Evolutionary conservation across 805 yeast species (phyloP), one percentile per base, ranked within the genome.

Genomic region (Nakazawaea wyomingensis): DNA sequence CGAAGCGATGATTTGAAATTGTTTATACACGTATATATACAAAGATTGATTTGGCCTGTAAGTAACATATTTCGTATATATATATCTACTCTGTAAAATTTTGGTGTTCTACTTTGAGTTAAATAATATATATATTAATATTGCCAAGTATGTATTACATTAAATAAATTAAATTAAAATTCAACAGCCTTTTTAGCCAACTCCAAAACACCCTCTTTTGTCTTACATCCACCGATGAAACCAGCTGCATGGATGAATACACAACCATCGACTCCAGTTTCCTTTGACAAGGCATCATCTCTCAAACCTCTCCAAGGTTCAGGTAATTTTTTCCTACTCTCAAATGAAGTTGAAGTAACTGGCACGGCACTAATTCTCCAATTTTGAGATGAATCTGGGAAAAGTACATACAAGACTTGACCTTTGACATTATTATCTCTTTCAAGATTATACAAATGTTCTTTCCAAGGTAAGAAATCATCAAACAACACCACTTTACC

Each of bases 231-330:
- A 35, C 99, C 99, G 56, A 93, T 93, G 65, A 93, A 93, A 0
- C 99, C 98, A 33, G 96, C 86, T 34, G 98, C 96, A 55, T 93
- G 99, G 45, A 93, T 80, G 58, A 93, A 93, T 17, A 90, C 78
- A 59, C 96, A 86, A 7, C 86, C 96, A 26, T 77, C 80, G 43
- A 93, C 76, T n/a, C 95, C 96, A 28, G 88, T 69, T 51, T 74
- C 66, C 50, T 79, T 69, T 51, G 85, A 76, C 52, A 93, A 72
- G 31, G 71, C 85, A 24, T 85, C 91, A 59, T 93, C 99, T 60
- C 99, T 80, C 37, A 90, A 67, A n/a, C 99, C 99, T 69, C 99
- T 78, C 88, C 96, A 85, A 16, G 78, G 74, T 61, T 85, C 93
- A 11, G 96, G 97, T 46, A 93, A 72, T 24, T 96, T 84, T 62